Conservation (phyloP, 192 early-diverging fungal genomes). For the Rhizoclosmatium sp. region DNA sequence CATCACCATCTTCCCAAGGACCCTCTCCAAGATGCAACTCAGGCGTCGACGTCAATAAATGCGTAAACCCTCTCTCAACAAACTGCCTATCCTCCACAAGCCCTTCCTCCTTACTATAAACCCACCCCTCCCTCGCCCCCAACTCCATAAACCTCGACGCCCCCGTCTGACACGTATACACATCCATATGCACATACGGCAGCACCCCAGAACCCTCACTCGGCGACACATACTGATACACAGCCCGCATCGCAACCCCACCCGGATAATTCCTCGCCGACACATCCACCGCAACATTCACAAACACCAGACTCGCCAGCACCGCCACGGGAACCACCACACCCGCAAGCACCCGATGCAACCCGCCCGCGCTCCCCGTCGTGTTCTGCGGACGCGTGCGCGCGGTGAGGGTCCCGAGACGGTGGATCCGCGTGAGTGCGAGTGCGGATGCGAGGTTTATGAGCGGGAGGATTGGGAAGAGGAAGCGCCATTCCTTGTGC, state of each 20-base stretch:
- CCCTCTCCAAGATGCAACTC: slow-evolving; percentile 30
- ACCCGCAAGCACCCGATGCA: slow-evolving; percentile 13
- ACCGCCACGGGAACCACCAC: background rate
- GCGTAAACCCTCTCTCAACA: slow-evolving; percentile 32
- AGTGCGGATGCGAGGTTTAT: slow-evolving; percentile 76
- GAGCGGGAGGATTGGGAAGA: slow-evolving; percentile 85
- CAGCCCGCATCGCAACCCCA: slow-evolving; percentile 71
- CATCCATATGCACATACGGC: slow-evolving; percentile 34
- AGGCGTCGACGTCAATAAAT: slow-evolving; percentile 34
- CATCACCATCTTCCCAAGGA: background rate
- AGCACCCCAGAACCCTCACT: background rate
- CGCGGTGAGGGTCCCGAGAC: slow-evolving; percentile 25
- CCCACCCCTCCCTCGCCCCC: slow-evolving; percentile 22
- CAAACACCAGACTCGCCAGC: slow-evolving; percentile 8
- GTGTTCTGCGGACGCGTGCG: background rate
- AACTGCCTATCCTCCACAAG: background rate
- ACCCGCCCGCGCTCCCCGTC: background rate
- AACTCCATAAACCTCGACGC: slow-evolving; percentile 26
- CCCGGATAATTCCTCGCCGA: slow-evolving; percentile 92
- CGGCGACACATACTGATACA: slow-evolving; percentile 55
- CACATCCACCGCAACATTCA: slow-evolving; percentile 36
- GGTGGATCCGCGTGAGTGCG: slow-evolving; percentile 35
- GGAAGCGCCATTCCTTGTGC: slow-evolving; percentile 98
- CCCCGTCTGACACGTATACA: slow-evolving; percentile 25
- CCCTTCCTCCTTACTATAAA: slow-evolving; percentile 35